Conservation (phyloP, 2,329 filamentous ascomycete genomes). For the Lachnellula subtilissima region DNA sequence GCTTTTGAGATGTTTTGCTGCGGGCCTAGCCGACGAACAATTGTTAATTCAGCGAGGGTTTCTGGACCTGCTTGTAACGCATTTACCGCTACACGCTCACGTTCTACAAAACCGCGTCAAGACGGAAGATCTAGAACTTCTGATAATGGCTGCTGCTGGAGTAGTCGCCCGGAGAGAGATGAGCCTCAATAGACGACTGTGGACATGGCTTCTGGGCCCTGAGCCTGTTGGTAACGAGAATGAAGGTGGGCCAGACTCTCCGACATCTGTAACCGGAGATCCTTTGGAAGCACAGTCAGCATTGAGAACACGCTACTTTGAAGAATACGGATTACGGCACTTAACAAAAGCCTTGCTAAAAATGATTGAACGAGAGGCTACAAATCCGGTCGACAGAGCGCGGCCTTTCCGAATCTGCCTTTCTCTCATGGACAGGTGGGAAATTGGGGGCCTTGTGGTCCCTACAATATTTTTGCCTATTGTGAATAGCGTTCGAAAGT, state of each 20-base stretch:
- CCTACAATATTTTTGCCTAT: slow-evolving; percentile 84
- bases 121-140: slow-evolving; percentile 69
- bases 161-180: slow-evolving; percentile 90
- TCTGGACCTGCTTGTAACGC: slow-evolving; percentile 84
- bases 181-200: slow-evolving; percentile 92
- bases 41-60: slow-evolving; percentile 91
- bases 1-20: slow-evolving; percentile 84
- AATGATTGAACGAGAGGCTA: slow-evolving; percentile 60
- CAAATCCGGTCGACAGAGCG: slow-evolving; percentile 62
- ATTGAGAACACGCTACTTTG: slow-evolving; percentile 75
- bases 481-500: slow-evolving; percentile 72
- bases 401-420: slow-evolving; percentile 87
- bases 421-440: slow-evolving; percentile 97
- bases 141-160: slow-evolving; percentile 77
- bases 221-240: slow-evolving; percentile 47
- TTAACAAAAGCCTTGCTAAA: slow-evolving; percentile 69
- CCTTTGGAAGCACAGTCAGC: slow-evolving; percentile 28
- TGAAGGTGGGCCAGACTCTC: slow-evolving; percentile 44
- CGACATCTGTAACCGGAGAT: slow-evolving; percentile 28
- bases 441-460: slow-evolving; percentile 86
- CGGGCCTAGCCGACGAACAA: slow-evolving; percentile 82
- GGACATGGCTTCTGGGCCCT: slow-evolving; percentile 91
- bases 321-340: slow-evolving; percentile 68
- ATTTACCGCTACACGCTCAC: slow-evolving; percentile 77
- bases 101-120: slow-evolving; percentile 74